Base-by-base conservation (phyloP, 768 basidiomycete species). In the Termitomyces titanicus region DNA sequence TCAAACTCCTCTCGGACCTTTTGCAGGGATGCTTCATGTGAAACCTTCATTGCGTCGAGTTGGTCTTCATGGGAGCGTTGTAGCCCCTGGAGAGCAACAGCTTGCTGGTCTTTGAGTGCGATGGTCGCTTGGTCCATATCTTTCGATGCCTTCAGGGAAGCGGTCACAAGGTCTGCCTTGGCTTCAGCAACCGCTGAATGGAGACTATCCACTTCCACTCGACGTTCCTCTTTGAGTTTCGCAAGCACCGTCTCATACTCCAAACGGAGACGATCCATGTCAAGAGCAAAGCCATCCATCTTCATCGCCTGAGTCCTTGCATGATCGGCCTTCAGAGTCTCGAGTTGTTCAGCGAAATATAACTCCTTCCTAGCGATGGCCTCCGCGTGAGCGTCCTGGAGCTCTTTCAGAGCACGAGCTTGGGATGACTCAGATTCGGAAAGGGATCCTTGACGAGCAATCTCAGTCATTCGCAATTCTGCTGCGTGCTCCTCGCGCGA, bases 401-500 rank as follows among this genome's bases (percentile, higher is more conserved):
- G 76, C 27, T 79, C 79, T 51, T 83, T 73, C 51, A 95, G 68
- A 24, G 83, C 82, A 9, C 77, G 56, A 40, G 79, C 79, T 53
- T 83, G 84, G 39, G 86, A 77, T 12, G 86, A 84, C 66, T 91
- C 77, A 5, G 89, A 89, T 64, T 89, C 88, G 8, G 86, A 81
- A 25, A 93, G 72, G 2, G 83, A 81, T 31, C 89, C 90, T 59
- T 92, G 82, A 22, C 82, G 82, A 24, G 88, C 76, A 56, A 91
- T 86, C 68, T 94, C 89, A 1, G 80, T 75, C 77, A 89, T 82
- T 46, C 86, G 81, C 34, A 93, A 70, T 62, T 85, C 85, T 33
- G 80, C 81, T 33, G 82, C 81, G 65, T 94, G 92, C 61, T 94
- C 90, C 61, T 87, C 85, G 53, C 81, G 82, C 59, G 92, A 70